These are phyloP conservation scores for Lithospermum erythrorhizon DNA, from an alignment of 257 asterid species.

Conservation along the genomic window DNA sequence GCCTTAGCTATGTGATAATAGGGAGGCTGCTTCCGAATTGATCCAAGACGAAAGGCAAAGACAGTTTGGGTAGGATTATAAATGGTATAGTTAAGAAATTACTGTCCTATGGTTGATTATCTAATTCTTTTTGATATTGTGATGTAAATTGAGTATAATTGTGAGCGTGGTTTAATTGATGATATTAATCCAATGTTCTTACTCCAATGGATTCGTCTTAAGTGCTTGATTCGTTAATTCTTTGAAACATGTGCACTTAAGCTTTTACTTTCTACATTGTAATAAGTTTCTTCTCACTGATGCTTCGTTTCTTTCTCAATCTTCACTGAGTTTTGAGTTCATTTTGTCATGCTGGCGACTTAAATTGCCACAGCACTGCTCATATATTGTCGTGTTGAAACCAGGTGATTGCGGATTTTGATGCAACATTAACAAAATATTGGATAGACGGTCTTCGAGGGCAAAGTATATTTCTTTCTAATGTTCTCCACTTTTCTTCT, in stretches of 20 bases:
- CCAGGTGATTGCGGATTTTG: constrained; percentile 88
- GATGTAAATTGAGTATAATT: background rate
- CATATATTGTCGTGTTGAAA: background rate
- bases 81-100: no score
- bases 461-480: constrained; percentile 38
- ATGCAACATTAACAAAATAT: constrained; percentile 72
- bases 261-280: no score
- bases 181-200: no score
- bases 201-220: no score
- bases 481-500: background rate
- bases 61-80: no score
- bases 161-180: background rate
- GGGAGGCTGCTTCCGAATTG: no score
- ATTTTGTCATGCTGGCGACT: background rate
- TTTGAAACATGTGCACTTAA: no score
- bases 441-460: constrained; percentile 77
- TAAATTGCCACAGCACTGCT: background rate
- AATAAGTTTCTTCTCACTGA: no score
- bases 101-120: no score
- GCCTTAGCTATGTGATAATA: no score
- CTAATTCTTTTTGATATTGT: background rate
- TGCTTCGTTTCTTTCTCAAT: background rate
- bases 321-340: background rate
- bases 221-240: no score
- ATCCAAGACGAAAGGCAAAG: no score